phyloP scores from a whole-genome alignment of 352 stramenopile species.

The Globisporangium splendens region DNA sequence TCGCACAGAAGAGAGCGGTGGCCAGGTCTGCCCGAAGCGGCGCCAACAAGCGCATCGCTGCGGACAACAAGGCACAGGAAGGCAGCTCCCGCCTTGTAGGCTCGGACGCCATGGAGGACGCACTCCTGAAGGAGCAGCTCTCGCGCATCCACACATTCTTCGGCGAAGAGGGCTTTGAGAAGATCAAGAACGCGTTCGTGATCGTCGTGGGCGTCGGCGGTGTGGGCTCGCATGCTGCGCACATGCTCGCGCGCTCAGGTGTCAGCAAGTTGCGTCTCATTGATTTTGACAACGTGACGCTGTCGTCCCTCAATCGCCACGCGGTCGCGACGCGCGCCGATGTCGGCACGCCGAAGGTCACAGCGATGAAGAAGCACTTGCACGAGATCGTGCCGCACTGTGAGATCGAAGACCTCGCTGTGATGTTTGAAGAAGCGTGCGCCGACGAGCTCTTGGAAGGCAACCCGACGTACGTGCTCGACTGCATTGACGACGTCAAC shows the following conservation, averaged over 20 bases:
- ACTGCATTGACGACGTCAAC: slow-evolving; percentile 99
- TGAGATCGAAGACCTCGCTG: slow-evolving; percentile 78
- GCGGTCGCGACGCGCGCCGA: slow-evolving; percentile 95
- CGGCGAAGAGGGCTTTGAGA: slow-evolving; percentile 87
- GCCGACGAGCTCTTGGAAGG: slow-evolving; percentile 81
- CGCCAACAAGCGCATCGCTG: background rate
- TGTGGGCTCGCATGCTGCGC: slow-evolving; percentile 95
- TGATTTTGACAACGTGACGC: slow-evolving; percentile 99
- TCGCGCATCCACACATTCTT: slow-evolving; percentile 95
- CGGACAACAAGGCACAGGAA: slow-evolving; percentile 5
- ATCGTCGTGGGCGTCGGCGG: slow-evolving; percentile 96
- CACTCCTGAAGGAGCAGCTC: slow-evolving; percentile 79
- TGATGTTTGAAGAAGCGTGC: slow-evolving; percentile 89
- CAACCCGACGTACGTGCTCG: slow-evolving; percentile 93
- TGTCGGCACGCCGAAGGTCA: slow-evolving; percentile 94
- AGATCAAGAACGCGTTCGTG: slow-evolving; percentile 88
- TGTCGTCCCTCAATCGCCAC: slow-evolving; percentile 98
- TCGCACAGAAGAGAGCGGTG: slow-evolving; percentile 20
- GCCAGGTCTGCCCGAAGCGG: background rate
- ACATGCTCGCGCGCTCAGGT: slow-evolving; percentile 96
- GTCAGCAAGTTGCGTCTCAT: slow-evolving; percentile 94
- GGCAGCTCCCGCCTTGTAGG: slow-evolving; percentile 9
- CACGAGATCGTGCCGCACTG: slow-evolving; percentile 73
- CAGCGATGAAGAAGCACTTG: slow-evolving; percentile 82
- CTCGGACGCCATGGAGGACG: slow-evolving; percentile 39